phyloP scores from a whole-genome alignment of 2,329 filamentous ascomycete genomes.

The Reticulascus tulasneorum region DNA sequence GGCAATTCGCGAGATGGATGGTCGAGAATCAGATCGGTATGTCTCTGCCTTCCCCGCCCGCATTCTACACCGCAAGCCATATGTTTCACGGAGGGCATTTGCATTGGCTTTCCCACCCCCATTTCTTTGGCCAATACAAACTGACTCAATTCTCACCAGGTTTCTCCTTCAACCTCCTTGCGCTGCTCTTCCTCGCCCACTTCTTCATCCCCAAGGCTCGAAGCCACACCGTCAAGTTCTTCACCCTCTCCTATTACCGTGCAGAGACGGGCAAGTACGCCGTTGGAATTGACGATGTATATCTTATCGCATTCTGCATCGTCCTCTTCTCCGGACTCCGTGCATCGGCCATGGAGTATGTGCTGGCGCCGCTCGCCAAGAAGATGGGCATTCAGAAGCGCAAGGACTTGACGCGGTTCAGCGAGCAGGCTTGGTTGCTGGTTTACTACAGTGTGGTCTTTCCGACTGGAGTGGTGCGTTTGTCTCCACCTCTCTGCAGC shows the following conservation, averaged over 20 bases:
- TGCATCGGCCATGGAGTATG: conserved; percentile 80
- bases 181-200: conserved; percentile 79
- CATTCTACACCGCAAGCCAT: conserved; percentile 3
- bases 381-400: conserved; percentile 67
- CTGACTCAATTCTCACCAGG: conserved; percentile 46
- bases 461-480: conserved; percentile 74
- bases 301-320: conserved; percentile 73
- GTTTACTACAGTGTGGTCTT: conserved; percentile 81
- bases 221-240: conserved; percentile 79
- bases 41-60: conserved; percentile 21
- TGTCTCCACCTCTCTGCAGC: neutral
- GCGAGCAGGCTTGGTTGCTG: conserved; percentile 90
- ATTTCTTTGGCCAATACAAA: neutral
- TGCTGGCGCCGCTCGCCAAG: conserved; percentile 74
- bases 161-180: conserved; percentile 79
- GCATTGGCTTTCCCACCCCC: neutral
- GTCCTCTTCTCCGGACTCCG: conserved; percentile 84
- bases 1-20: conserved; percentile 63
- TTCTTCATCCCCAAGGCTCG: conserved; percentile 76
- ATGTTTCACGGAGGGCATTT: conserved; percentile 4
- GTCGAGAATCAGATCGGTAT: conserved; percentile 78
- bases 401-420: conserved; percentile 79
- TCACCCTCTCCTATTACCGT: conserved; percentile 81
- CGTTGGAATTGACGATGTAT: conserved; percentile 74
- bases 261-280: conserved; percentile 64